Evolutionary conservation across 2,329 filamentous ascomycete species (phyloP), one percentile per base, ranked within the genome.

Genomic region (Aspergillus carbonarius): DNA sequence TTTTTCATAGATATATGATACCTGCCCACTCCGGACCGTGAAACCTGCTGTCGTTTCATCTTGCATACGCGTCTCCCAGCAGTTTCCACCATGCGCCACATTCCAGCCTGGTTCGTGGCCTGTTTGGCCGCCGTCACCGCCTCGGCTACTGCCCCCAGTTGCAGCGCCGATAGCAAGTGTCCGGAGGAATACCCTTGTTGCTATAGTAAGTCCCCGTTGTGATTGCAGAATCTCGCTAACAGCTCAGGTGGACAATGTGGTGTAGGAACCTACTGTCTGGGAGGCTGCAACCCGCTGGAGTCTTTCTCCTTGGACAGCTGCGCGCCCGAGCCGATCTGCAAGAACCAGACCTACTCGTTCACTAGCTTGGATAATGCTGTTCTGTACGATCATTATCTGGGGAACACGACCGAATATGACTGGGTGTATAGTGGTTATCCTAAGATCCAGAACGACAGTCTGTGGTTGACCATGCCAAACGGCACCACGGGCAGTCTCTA

Each of bases 381-480:
- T 18, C 32, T 39, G 18, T 54, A 34, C n/a, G 37, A 54, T 13
- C 39, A 54, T 6, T 54, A 54, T 12, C 51, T 54, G n/a, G 51
- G 51, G 8, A 54, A 54, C 18, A 10, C 51, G 5, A 30, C 51
- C 23, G 37, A 54, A 39, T 54, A 54, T 25, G 51, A 54, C n/a
- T 54, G 51, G 51, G 27, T 20, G 8, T 42, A 32, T 23, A 54
- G 51, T 25, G 51, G 51, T 6, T 54, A 42, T 25, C 51, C 51
- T 37, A 42, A 44, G 51, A 32, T 54, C 25, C 12, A 54, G 51
- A 54, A 54, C 39, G 37, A 42, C 2, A 54, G 37, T 32, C 51
- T 54, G 37, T 42, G 39, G 51, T 25, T 54, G 37, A 54, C 51
- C n/a, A 54, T 54, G 51, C 51, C 51, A n/a, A 54, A 54, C 35